A percentile compares a stretch with the other conserved stretches of the same genome.
These are phyloP conservation scores for Ilyonectria destructans DNA, from an alignment of 2,329 filamentous ascomycete species.

Conservation along the genomic window DNA sequence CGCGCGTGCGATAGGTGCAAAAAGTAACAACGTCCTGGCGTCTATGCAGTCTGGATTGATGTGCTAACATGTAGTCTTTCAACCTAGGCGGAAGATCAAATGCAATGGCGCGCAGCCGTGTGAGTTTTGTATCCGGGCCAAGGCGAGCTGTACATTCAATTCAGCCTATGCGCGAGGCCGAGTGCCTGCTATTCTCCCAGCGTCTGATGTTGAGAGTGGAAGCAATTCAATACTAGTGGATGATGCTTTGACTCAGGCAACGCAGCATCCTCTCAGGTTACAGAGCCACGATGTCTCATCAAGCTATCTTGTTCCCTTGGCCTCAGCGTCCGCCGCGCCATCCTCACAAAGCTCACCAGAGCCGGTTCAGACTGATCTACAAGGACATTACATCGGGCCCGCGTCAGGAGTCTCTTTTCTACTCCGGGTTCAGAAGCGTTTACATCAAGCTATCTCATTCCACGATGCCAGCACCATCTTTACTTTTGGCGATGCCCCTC, in stretches of 20 bases:
- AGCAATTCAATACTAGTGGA: slow-evolving; percentile 20
- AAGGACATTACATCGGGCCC: slow-evolving; percentile 54
- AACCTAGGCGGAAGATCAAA: slow-evolving; percentile 46
- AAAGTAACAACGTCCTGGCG: slow-evolving; percentile 36
- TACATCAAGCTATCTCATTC: slow-evolving; percentile 48
- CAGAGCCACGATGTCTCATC: slow-evolving; percentile 32
- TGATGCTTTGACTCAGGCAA: slow-evolving; percentile 1
- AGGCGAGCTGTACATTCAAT: slow-evolving; percentile 44
- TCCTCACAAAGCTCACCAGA: slow-evolving; percentile 50
- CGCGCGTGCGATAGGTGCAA: slow-evolving; percentile 49
- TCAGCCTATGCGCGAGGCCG: slow-evolving; percentile 48
- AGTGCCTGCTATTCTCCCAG: slow-evolving; percentile 39
- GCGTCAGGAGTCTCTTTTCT: slow-evolving; percentile 53
- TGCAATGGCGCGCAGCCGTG: slow-evolving; percentile 48
- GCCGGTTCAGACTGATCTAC: slow-evolving; percentile 50
- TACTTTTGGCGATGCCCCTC: slow-evolving; percentile 67
- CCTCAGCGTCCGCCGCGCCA: slow-evolving; percentile 21
- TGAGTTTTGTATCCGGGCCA: slow-evolving; percentile 43
- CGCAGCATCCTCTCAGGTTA: background rate
- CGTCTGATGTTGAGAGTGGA: slow-evolving; percentile 27
- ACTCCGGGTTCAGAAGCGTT: slow-evolving; percentile 51
- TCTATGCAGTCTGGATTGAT: background rate
- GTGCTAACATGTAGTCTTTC: slow-evolving; percentile 29
- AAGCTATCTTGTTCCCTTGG: slow-evolving; percentile 16
- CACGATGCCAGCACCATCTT: slow-evolving; percentile 58